Evolutionary conservation across 2,329 filamentous ascomycete species (phyloP), one percentile per base, ranked within the genome.

Genomic region (Cladosporium oxysporum): DNA sequence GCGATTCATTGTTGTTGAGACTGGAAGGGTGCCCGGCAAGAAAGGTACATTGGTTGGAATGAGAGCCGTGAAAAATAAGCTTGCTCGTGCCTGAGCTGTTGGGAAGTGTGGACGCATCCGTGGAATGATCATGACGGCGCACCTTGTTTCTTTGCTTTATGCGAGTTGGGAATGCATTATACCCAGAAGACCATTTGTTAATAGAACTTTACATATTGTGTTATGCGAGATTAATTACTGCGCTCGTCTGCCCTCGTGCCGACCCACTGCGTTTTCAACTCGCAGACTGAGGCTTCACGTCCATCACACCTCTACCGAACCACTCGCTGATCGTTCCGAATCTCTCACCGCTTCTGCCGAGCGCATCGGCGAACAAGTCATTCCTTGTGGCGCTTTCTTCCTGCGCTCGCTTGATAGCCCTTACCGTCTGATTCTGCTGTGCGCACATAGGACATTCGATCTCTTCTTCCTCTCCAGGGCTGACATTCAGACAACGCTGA

Each of bases 261-360:
- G 2, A 18, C 16, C 21, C 47, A 16, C n/a, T n/a, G 23, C 26
- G 10, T n/a, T 14, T 18, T 50, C 44, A 44, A 47, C 35, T 65
- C 12, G 47, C 41, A 52, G 53, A 33, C 64, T 66, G 58, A 33
- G 58, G 33, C 35, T 60, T 59, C 29, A 79, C 83, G 29, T 84
- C 86, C 93, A 98, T 96, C 3, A 98, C 93, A 0, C 95, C 94
- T 66, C 93, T 83, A 0, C 93, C 94, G 83, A 97, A 98, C 87
- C 95, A 99, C 75, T 97, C 92, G 67, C 92, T 92, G 65, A 98
- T 87, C 1, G 92, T 94, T n/a, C 87, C 91, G 77, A 98, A 97
- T 62, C 91, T 85, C 59, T 72, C 69, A 52, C 88, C 88, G 64
- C 91, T 92, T 69, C 89, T 83, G 73, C 88, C 88, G 69, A 99